Conservation (phyloP, 352 stramenopile genomes). For the Phytophthora constricta region DNA sequence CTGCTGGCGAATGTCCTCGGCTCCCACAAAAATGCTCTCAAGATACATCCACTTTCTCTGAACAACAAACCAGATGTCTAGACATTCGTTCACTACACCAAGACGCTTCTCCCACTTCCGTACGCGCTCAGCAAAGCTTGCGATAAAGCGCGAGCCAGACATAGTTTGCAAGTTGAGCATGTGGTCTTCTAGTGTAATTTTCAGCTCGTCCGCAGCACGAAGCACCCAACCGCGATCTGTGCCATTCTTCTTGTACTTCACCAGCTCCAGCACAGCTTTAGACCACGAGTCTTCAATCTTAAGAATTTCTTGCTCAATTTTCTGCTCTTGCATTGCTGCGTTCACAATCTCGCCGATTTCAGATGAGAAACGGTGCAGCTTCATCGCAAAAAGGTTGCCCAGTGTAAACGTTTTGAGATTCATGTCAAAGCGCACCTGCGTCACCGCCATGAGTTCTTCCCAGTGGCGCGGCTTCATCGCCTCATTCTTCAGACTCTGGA, state of each 20-base stretch:
- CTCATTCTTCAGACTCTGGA: constrained; percentile 95
- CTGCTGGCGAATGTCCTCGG: constrained; percentile 94
- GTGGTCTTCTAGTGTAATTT: constrained; percentile 85
- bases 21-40: constrained; percentile 94
- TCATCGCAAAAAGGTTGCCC: constrained; percentile 93
- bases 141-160: constrained; percentile 91
- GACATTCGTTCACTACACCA: constrained; percentile 90
- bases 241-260: constrained; percentile 94
- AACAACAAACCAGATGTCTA: constrained; percentile 94
- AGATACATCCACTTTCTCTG: constrained; percentile 97
- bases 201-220: constrained; percentile 84
- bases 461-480: constrained; percentile 93
- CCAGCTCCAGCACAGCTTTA: constrained; percentile 88
- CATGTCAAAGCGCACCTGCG: constrained; percentile 92
- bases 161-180: constrained; percentile 93
- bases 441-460: constrained; percentile 91
- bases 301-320: constrained; percentile 94
- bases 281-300: constrained; percentile 94
- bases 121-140: constrained; percentile 89
- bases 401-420: constrained; percentile 94
- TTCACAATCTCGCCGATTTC: constrained; percentile 95
- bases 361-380: constrained; percentile 88
- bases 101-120: constrained; percentile 93
- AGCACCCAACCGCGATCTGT: constrained; percentile 85
- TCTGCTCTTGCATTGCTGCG: constrained; percentile 93